Evolutionary conservation across 73 alveolate genomes (phyloP).

Genomic region (Stentor coeruleus): DNA sequence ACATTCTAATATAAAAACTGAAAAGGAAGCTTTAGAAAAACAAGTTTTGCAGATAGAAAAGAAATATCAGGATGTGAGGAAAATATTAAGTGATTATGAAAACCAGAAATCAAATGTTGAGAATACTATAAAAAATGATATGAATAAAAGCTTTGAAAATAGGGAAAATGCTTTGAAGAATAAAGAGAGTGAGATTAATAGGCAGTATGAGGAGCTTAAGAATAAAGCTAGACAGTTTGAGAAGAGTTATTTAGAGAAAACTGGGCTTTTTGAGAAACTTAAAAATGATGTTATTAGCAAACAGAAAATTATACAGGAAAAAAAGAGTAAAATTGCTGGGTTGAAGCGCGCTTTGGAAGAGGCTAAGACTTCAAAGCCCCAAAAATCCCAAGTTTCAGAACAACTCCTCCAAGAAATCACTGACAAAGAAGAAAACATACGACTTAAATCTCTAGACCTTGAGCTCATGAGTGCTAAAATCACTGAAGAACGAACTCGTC

Average conservation of each 20-base stretch:
- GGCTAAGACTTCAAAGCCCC: too few species aligned
- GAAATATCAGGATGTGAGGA: not conserved
- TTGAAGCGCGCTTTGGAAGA: not conserved
- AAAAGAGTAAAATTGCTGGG: not conserved
- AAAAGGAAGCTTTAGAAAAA: not conserved
- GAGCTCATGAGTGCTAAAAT: not conserved
- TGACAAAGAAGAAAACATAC: not conserved
- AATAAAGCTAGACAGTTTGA: not conserved
- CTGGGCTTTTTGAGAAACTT: not conserved
- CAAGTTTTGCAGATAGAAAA: not conserved
- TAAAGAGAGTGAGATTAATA: not conserved
- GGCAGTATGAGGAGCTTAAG: not conserved
- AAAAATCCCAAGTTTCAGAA: not conserved
- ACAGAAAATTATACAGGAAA: not conserved
- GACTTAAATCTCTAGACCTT: not conserved
- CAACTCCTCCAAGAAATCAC: not conserved
- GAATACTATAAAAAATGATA: not conserved
- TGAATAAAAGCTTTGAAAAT: not conserved
- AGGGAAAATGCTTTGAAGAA: not conserved
- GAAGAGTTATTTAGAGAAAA: not conserved
- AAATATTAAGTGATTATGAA: not conserved
- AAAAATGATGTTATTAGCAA: not conserved
- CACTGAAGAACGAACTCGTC: not conserved
- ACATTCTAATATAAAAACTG: not conserved
- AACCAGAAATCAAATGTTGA: not conserved